Evolutionary conservation across 108 stramenopile genomes (phyloP).

Genomic region (Stephanodiscus triporus): DNA sequence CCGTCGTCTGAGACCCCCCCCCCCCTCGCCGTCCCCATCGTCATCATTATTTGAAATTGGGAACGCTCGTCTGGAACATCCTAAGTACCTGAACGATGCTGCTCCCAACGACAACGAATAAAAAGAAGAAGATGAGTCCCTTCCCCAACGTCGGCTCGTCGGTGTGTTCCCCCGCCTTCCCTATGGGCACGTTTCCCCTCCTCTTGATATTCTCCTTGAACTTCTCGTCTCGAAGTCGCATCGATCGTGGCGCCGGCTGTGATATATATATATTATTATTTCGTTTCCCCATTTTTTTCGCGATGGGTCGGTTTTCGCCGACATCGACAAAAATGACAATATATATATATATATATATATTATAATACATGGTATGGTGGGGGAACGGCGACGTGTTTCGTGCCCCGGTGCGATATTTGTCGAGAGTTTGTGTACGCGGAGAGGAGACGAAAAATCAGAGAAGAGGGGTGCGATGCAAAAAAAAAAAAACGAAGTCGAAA

Average conservation of each 20-base stretch:
- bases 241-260: constrained; percentile 79
- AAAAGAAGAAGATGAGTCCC: constrained; percentile 67
- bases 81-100: constrained; percentile 79
- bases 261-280: not conserved
- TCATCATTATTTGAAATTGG: constrained; percentile 24
- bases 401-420: no score
- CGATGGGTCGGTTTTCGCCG: not conserved
- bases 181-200: constrained; percentile 75
- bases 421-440: no score
- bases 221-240: constrained; percentile 77
- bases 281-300: not conserved
- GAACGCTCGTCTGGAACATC: constrained; percentile 61
- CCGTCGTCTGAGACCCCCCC: no score
- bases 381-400: no score
- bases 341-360: no score
- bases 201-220: constrained; percentile 85
- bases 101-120: constrained; percentile 83
- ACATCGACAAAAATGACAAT: not conserved
- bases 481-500: not conserved
- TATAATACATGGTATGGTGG: no score
- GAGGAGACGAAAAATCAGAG: no score
- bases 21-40: no score
- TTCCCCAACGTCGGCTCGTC: constrained; percentile 65
- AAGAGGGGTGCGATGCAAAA: not conserved
- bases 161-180: constrained; percentile 74